Evolutionary conservation across 306 rosid genomes (phyloP).

Genomic region (Ammopiptanthus mongolicus): DNA sequence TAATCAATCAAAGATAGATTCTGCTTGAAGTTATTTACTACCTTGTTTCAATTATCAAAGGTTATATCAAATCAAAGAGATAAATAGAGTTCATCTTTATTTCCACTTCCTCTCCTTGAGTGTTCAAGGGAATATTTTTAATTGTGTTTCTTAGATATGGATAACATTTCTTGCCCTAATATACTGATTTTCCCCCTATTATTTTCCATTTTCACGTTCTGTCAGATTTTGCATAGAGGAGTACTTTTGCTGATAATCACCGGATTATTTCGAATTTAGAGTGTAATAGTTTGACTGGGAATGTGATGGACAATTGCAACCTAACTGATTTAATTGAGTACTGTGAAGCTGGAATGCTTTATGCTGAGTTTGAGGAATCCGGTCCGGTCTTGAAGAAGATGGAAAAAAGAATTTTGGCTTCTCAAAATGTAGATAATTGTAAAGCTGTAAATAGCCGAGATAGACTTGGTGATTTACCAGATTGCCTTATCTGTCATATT

Average conservation of each 20-base stretch:
- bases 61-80: neutral
- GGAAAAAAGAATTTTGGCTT: neutral
- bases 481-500: conserved; percentile 29
- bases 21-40: neutral
- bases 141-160: neutral
- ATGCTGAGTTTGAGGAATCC: neutral
- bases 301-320: neutral
- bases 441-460: conserved; percentile 19
- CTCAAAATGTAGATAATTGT: conserved; percentile 5
- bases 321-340: conserved; percentile 3
- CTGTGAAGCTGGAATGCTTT: conserved; percentile 1
- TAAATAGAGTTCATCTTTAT: neutral
- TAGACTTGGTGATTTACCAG: conserved; percentile 28
- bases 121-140: neutral
- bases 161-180: neutral
- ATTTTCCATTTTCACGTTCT: neutral
- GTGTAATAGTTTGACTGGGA: neutral
- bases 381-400: conserved; percentile 27
- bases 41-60: neutral
- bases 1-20: neutral
- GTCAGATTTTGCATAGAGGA: neutral
- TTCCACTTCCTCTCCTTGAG: neutral
- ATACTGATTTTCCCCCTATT: neutral
- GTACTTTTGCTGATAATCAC: neutral
- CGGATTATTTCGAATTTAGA: neutral